phyloP scores from a whole-genome alignment of 192 early-diverging fungal genomes.

The Jimgerdemannia flammicorona region DNA sequence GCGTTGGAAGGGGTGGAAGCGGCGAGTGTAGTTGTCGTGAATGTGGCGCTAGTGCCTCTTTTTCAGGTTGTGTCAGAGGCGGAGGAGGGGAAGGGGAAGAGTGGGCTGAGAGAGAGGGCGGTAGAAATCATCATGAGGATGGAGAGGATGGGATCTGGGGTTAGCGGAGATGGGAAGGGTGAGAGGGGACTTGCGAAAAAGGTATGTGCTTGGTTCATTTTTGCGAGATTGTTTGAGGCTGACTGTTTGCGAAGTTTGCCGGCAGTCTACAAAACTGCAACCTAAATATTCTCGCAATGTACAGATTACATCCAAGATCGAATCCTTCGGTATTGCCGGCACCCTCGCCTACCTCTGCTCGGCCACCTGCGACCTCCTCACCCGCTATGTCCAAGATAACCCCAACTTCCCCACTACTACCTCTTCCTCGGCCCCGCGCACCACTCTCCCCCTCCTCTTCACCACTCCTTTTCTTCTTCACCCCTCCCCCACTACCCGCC shows the following conservation, averaged over 20 bases:
- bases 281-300: not conserved
- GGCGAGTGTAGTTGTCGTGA: not conserved
- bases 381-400: not conserved
- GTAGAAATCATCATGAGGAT: not conserved
- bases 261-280: not conserved
- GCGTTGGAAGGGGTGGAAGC: not conserved
- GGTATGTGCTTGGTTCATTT: not conserved
- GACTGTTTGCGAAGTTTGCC: not conserved
- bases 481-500: not conserved
- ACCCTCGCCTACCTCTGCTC: not conserved
- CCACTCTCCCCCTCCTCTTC: not conserved
- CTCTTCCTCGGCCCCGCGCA: not conserved
- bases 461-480: not conserved
- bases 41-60: conserved; percentile 43
- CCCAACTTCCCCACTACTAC: not conserved
- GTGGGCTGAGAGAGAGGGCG: not conserved
- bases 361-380: not conserved
- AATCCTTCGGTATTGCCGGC: not conserved
- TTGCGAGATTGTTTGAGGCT: not conserved
- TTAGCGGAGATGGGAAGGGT: not conserved
- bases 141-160: not conserved
- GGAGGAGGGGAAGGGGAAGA: not conserved
- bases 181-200: not conserved
- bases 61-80: conserved; percentile 47
- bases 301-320: not conserved